Base-by-base conservation (phyloP, 1,139 yeast genomes). In the Nadsonia commutata region DNA sequence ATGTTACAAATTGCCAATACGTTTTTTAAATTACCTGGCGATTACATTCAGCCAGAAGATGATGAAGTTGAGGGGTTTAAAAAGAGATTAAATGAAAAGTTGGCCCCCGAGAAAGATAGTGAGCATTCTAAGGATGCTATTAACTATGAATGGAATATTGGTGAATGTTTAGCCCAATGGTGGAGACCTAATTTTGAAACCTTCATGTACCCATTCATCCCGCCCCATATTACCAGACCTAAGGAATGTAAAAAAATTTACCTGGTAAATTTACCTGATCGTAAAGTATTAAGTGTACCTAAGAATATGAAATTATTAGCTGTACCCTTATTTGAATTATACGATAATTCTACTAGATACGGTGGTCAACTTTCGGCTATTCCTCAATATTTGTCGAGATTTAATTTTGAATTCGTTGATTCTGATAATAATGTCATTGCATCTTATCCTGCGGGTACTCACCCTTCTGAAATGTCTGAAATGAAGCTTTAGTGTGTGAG, bases 181-280 rank as follows among this genome's bases (percentile, higher is more conserved):
- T 64, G 64, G 61, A 57, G 67, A 45, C 67, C 67, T 3, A 61
- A 62, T 40, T 52, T 54, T 36, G 64, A 60, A 31, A 53, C 55
- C 2, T 55, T 54, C 46, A 57, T 60, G 47, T 64, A 64, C 44
- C 68, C 68, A 13, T 64, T 62, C 44, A 52, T 61, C 31, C 62
- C 66, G 2, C 60, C 62, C 3, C 65, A 63, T 45, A 54, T 62
- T 18, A 50, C 64, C 6, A 53, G 59, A 5, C 63, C 64, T 20
- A 62, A 59, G 47, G 67, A 64, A 46, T 53, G 64, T 47, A 58
- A 59, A 37, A 63, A 64, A 50, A 51, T 60, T 43, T 59, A 57
- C 43, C 43, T 64, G 31, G 58, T 60, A 17, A 56, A 55, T 17
- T 45, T 63, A 40, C 66, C 66, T 3, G 44, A 50, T 19, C 45